These are phyloP conservation scores for Taphrina communis DNA, from an alignment of 1,139 yeast genomes.

Conservation along the genomic window DNA sequence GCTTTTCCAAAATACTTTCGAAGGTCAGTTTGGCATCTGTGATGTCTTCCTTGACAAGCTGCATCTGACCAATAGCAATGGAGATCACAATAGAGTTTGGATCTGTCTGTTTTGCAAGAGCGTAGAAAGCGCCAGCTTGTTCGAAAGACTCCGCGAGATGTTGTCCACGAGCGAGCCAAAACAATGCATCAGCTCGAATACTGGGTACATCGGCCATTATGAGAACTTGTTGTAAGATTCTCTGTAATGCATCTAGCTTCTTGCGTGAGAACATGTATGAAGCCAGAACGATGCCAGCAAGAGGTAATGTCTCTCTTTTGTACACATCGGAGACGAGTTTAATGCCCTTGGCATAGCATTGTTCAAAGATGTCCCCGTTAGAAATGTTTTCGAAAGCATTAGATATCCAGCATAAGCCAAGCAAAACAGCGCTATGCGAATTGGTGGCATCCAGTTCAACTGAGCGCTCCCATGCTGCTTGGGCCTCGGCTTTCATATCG, in stretches of 20 bases:
- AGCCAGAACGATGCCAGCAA: conserved; percentile 58
- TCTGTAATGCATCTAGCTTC: conserved; percentile 63
- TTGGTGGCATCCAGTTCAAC: conserved; percentile 68
- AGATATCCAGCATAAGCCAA: conserved; percentile 73
- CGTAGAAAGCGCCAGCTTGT: conserved; percentile 73
- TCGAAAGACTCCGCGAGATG: conserved; percentile 66
- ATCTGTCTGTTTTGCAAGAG: conserved; percentile 59
- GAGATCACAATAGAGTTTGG: conserved; percentile 63
- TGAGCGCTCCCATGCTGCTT: conserved; percentile 80
- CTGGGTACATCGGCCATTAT: conserved; percentile 53
- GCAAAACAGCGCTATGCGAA: conserved; percentile 67
- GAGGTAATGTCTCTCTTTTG: conserved; percentile 52
- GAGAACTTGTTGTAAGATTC: conserved; percentile 62
- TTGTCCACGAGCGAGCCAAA: conserved; percentile 84
- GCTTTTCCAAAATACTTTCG: conserved; percentile 71
- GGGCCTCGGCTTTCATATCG: conserved; percentile 77
- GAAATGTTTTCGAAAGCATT: conserved; percentile 57
- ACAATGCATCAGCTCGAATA: conserved; percentile 74
- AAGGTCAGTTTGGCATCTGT: conserved; percentile 87
- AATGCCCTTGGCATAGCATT: conserved; percentile 52
- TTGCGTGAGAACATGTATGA: conserved; percentile 66
- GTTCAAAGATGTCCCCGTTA: conserved; percentile 50
- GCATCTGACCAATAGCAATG: conserved; percentile 86
- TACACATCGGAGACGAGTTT: conserved; percentile 53
- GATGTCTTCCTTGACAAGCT: conserved; percentile 70